Conservation (phyloP, 169 alveolate species). For the Babesia gibsoni region DNA sequence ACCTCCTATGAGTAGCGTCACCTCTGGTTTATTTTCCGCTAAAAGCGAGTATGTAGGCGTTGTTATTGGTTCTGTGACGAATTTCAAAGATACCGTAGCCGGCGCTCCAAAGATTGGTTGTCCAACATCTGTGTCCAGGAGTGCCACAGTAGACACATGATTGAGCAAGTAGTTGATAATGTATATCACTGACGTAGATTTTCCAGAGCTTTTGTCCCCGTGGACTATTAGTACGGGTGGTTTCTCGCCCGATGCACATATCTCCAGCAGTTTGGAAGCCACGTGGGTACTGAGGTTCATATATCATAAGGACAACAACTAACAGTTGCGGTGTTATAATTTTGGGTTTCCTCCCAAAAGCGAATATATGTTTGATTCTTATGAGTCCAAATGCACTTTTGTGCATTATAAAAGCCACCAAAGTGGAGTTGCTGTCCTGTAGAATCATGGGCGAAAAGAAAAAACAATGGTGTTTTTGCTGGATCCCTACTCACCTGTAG, state of each 20-base stretch:
- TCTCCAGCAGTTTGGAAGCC: conserved; percentile 1
- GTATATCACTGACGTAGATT: conserved; percentile 37
- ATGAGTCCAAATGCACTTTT: conserved; percentile 47
- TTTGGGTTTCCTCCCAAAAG: neutral
- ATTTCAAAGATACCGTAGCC: conserved; percentile 28
- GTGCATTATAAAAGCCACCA: conserved; percentile 15
- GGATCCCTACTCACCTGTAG: neutral
- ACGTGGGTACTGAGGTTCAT: neutral
- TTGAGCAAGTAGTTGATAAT: conserved; percentile 52
- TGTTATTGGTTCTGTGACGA: conserved; percentile 40
- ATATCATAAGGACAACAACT: neutral
- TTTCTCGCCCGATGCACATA: conserved; percentile 23
- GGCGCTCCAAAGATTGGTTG: conserved; percentile 59
- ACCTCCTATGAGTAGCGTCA: conserved; percentile 37
- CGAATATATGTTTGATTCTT: neutral
- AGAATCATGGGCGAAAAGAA: no score
- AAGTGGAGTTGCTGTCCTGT: neutral
- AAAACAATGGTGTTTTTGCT: no score
- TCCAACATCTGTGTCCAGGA: conserved; percentile 61
- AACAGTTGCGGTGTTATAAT: conserved; percentile 25
- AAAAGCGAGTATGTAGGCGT: conserved; percentile 29
- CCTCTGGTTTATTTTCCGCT: conserved; percentile 23
- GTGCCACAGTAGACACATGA: conserved; percentile 38
- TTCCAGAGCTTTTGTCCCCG: conserved; percentile 59
- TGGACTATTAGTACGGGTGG: conserved; percentile 53